phyloP scores from a whole-genome alignment of 1,284 basidiomycete genomes.

The Apiotrichum mycotoxinovorans region DNA sequence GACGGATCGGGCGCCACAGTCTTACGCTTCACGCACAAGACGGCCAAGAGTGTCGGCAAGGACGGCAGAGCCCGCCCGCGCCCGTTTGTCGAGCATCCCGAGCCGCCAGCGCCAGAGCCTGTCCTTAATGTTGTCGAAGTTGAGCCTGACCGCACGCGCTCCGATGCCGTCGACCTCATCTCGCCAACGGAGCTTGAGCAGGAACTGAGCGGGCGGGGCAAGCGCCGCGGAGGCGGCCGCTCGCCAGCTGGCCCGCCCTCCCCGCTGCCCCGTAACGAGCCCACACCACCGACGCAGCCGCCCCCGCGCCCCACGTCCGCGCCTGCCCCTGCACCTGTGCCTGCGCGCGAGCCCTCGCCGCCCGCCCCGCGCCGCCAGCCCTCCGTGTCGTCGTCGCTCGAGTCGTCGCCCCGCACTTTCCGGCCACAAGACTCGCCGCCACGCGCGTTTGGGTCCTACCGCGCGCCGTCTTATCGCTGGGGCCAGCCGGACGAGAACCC shows the following conservation, averaged over 20 bases:
- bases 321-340: not conserved
- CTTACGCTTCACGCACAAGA: slow-evolving; percentile 10
- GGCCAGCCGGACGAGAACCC: slow-evolving; percentile 12
- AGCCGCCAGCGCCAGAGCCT: not conserved
- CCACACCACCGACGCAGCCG: not conserved
- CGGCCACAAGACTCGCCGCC: not conserved
- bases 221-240: not conserved
- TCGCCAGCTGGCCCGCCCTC: no score
- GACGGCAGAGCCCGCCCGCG: not conserved
- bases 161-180: slow-evolving; percentile 17
- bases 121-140: not conserved
- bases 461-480: slow-evolving; percentile 11
- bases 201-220: not conserved
- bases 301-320: not conserved
- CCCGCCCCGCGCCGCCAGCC: not conserved
- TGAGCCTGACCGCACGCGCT: slow-evolving; percentile 2
- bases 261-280: not conserved
- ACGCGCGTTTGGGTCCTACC: slow-evolving; percentile 7
- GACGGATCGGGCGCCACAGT: not conserved
- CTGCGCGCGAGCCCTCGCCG: not conserved
- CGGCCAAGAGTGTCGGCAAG: not conserved
- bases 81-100: not conserved
- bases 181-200: not conserved
- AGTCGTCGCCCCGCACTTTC: not conserved
- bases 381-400: not conserved